Evolutionary conservation across 257 asterid genomes (phyloP), one percentile per base, ranked within the genome.

Genomic region (Asclepias syriaca): DNA sequence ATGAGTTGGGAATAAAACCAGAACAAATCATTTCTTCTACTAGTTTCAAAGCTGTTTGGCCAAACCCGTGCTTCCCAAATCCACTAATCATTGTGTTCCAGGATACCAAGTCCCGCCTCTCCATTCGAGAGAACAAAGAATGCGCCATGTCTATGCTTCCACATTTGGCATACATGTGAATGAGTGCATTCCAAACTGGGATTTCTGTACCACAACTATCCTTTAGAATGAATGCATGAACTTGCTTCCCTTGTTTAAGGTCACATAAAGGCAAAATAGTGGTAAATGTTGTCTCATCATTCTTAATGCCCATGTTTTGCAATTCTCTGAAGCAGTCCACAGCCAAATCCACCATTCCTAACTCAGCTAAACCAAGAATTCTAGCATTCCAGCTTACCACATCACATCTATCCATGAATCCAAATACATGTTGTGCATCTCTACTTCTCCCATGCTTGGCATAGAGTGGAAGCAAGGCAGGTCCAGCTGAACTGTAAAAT

Each of bases 31-130:
- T 84, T 66, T 74, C 74, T 50, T 78, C 57, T 55, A 84, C 27
- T 37, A 78, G 82, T 6, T 69, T 65, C n/a, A 84, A 56, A 70
- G 88, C 79, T 46, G 71, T 71, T 73, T 61, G 67, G 19, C 85
- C 88, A 50, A 63, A 73, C 16, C 88, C 85, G 49, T 84, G 79
- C 74, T 71, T 53, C 34, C 85, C 85, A n/a, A 84, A 77, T 7
- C 82, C 88, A n/a, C 84, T 75, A 16, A 84, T 81, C 75, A 84
- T 84, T 45, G 85, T 84, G 69, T 84, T 84, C 85, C 88, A 81
- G 0, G 88, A 78, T 39, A 84, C 84, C 49, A 76, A 65, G 77
- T 84, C 88, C 77, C 65, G 51, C n/a, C 29, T 29, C 22, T 65
- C 68, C 85, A 81, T 61, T 11, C 27, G 70, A 67, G 74, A 74